A percentile compares a stretch with the other conserved stretches of the same genome.
phyloP scores from a whole-genome alignment of 495 filamentous ascomycete species.

The Penicillium subrubescens region DNA sequence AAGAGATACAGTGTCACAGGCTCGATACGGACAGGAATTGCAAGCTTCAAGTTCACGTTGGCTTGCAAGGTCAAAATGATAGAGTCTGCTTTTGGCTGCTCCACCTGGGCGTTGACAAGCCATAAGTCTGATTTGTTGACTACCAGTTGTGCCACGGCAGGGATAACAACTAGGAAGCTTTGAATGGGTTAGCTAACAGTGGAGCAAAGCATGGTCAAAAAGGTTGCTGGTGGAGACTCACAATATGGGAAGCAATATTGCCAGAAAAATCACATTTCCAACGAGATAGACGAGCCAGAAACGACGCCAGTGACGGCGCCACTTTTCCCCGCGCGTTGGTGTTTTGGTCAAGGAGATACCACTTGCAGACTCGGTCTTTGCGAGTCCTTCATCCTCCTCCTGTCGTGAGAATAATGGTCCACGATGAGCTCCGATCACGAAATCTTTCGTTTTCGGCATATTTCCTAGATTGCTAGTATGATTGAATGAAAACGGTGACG shows the following conservation, averaged over 20 bases:
- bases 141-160: constrained; percentile 44
- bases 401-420: constrained; percentile 16
- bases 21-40: constrained; percentile 37
- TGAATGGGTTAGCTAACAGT: background rate
- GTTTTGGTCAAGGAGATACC: constrained; percentile 14
- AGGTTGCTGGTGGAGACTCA: constrained; percentile 6
- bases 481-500: background rate
- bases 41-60: constrained; percentile 37
- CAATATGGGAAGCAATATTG: constrained; percentile 43
- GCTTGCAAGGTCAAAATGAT: constrained; percentile 34
- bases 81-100: constrained; percentile 35
- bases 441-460: constrained; percentile 1
- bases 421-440: constrained; percentile 16
- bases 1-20: constrained; percentile 32
- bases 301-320: constrained; percentile 37
- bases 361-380: constrained; percentile 14
- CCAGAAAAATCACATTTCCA: constrained; percentile 39
- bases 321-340: constrained; percentile 16
- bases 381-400: constrained; percentile 6
- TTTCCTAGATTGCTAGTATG: background rate
- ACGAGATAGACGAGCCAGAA: constrained; percentile 45
- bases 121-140: constrained; percentile 38
- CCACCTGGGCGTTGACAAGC: constrained; percentile 34
- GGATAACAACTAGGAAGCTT: constrained; percentile 45
- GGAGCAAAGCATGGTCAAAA: background rate